Base-by-base conservation (phyloP, 2,329 filamentous ascomycete species). In the Drechslerella coelobrocha region DNA sequence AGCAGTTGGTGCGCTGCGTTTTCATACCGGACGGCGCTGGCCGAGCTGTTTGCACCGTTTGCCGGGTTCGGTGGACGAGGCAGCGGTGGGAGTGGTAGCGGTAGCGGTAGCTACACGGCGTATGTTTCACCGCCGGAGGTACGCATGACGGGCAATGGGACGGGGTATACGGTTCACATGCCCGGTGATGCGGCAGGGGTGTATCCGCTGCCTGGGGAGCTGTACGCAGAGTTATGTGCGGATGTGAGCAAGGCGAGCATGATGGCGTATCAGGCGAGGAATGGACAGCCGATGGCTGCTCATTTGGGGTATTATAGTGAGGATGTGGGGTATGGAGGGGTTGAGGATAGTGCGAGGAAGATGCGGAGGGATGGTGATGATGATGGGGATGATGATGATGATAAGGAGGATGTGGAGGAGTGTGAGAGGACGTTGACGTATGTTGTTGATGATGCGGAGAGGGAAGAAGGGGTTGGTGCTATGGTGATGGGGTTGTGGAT, bases 401-500 rank as follows among this genome's bases (percentile, higher is more conserved):
- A 37, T 26, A 52, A 57, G n/a, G 17, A 37, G 29, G 52, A 21
- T 14, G 21, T 17, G 29, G 61, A 29, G 10, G 53, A 45, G 48
- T 72, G 68, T 26, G 48, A 53, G 21, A 65, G 27, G 60, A 72
- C 68, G 1, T 27, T 72, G 60, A 72, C 68, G 34, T 72, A 60
- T 55, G 68, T 72, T n/a, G 65, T 72, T 45, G 68, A 65, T 45
- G 68, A 72, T 57, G 50, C 34, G 31, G 57, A 65, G 14, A 60
- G 68, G 3, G 3, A 31, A 17, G 68, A 60, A 27, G 60, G 68
- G 0, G 55, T 72, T 29, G 68, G 68, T 7, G 68, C 55, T 24
- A 53, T 63, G 21, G 60, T 72, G 47, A 54, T 72, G 68, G 68
- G 68, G 1, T 26, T 72, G 37, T 72, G 68, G 65, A 63, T 72